Conservation (phyloP, 2,329 filamentous ascomycete genomes). For the Penicillium brasilianum region DNA sequence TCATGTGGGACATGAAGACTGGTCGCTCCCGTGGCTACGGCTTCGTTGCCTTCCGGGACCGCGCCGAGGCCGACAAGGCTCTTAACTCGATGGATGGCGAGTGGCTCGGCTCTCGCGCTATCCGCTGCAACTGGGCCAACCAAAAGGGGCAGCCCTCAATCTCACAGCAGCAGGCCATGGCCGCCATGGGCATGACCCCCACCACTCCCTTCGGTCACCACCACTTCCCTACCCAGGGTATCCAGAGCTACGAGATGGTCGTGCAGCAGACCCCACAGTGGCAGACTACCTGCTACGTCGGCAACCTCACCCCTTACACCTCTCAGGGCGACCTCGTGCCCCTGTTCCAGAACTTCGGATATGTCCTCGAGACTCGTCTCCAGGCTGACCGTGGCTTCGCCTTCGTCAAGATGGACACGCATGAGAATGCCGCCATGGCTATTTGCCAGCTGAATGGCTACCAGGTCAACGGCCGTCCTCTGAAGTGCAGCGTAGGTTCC, state of each 20-base stretch:
- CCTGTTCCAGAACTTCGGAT: constrained; percentile 97
- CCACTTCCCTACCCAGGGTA: constrained; percentile 94
- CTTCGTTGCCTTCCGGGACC: constrained; percentile 96
- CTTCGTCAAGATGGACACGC: constrained; percentile 98
- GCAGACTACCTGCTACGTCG: constrained; percentile 98
- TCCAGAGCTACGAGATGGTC: constrained; percentile 98
- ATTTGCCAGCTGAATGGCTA: constrained; percentile 98
- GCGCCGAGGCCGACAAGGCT: constrained; percentile 91
- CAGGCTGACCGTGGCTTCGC: constrained; percentile 97
- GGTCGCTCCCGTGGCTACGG: constrained; percentile 96
- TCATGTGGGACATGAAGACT: constrained; percentile 99
- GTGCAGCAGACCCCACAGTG: constrained; percentile 92
- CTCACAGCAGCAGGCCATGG: constrained; percentile 96
- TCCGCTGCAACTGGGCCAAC: constrained; percentile 99
- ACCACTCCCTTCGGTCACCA: constrained; percentile 96
- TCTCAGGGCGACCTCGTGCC: constrained; percentile 96
- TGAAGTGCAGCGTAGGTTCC: constrained; percentile 95
- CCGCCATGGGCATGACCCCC: constrained; percentile 96
- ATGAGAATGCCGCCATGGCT: constrained; percentile 97
- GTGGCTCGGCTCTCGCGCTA: constrained; percentile 96
- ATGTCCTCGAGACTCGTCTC: constrained; percentile 95
- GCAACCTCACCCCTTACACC: constrained; percentile 96
- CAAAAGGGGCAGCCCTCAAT: constrained; percentile 99
- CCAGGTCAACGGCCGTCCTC: constrained; percentile 92
- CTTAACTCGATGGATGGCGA: constrained; percentile 98